A percentile compares a stretch with the other conserved stretches of the same genome.
These are phyloP conservation scores for Cucurbita pepo DNA, from an alignment of 306 rosid genomes.

Conservation along the genomic window DNA sequence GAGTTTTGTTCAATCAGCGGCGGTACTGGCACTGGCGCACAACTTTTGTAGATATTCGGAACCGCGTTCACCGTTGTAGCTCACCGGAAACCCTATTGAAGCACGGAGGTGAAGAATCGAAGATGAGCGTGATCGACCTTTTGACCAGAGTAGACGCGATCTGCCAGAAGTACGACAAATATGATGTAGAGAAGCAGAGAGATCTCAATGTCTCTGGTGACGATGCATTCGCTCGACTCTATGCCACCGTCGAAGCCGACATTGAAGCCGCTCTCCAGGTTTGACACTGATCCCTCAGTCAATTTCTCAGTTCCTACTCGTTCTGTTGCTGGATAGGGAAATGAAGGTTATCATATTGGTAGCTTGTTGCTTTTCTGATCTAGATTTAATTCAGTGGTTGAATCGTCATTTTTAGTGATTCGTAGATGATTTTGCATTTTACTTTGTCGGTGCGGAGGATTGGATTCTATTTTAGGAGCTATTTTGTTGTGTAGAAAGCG, in stretches of 20 bases:
- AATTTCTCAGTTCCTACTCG: not conserved
- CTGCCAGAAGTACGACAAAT: slow-evolving; percentile 85
- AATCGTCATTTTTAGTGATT: not conserved
- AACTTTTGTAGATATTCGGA: not conserved
- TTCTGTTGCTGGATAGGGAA: not conserved
- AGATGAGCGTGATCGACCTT: slow-evolving; percentile 90
- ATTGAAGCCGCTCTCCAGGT: slow-evolving; percentile 67
- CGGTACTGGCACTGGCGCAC: not conserved
- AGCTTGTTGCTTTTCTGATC: not conserved
- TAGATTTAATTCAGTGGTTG: not conserved
- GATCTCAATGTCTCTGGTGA: slow-evolving; percentile 77
- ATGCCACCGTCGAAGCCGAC: slow-evolving; percentile 54
- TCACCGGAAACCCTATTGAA: not conserved
- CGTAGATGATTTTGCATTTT: not conserved
- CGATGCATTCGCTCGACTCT: slow-evolving; percentile 89
- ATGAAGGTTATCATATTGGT: not conserved
- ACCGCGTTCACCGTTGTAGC: not conserved
- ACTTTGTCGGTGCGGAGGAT: not conserved
- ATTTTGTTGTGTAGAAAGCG: slow-evolving; percentile 61
- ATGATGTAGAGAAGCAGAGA: slow-evolving; percentile 68
- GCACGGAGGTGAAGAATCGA: slow-evolving; percentile 7
- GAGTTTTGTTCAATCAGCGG: too few species aligned
- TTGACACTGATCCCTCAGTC: not conserved
- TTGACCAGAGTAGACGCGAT: slow-evolving; percentile 89
- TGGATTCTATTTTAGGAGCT: slow-evolving; percentile 2